Conservation (phyloP, 768 basidiomycete species). For the Agrocybe chaxingu region DNA sequence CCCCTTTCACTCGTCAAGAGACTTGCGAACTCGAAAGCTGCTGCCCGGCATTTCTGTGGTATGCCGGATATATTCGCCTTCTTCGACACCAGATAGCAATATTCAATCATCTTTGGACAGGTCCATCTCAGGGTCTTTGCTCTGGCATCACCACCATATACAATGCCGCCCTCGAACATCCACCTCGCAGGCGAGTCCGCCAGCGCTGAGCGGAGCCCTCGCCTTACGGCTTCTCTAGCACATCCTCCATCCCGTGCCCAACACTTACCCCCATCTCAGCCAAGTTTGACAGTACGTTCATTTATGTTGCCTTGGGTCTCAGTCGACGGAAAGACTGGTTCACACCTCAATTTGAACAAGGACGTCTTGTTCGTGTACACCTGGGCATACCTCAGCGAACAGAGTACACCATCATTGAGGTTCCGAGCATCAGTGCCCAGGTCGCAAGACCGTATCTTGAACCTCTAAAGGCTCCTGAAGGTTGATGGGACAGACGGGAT, state of each 20-base stretch:
- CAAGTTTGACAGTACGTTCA: conserved; percentile 21
- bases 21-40: too few species aligned
- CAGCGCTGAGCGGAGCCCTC: conserved; percentile 28
- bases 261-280: conserved; percentile 1
- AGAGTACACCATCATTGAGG: conserved; percentile 14
- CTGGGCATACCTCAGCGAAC: conserved; percentile 12
- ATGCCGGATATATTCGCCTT: too few species aligned
- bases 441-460: conserved; percentile 22
- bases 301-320: conserved; percentile 29
- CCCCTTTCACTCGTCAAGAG: too few species aligned
- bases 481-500: conserved; percentile 28
- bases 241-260: conserved; percentile 26
- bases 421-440: conserved; percentile 2
- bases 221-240: conserved; percentile 27
- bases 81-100: too few species aligned
- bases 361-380: conserved; percentile 18
- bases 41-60: too few species aligned
- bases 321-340: conserved; percentile 10
- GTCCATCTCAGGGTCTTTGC: too few species aligned
- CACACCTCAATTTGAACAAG: conserved; percentile 18
- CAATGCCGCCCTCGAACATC: conserved; percentile 17
- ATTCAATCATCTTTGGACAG: too few species aligned
- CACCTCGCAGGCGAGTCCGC: conserved; percentile 33
- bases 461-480: conserved; percentile 22
- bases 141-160: too few species aligned